phyloP scores from a whole-genome alignment of 305 asterid species.

The Caryopteris hybrid region DNA sequence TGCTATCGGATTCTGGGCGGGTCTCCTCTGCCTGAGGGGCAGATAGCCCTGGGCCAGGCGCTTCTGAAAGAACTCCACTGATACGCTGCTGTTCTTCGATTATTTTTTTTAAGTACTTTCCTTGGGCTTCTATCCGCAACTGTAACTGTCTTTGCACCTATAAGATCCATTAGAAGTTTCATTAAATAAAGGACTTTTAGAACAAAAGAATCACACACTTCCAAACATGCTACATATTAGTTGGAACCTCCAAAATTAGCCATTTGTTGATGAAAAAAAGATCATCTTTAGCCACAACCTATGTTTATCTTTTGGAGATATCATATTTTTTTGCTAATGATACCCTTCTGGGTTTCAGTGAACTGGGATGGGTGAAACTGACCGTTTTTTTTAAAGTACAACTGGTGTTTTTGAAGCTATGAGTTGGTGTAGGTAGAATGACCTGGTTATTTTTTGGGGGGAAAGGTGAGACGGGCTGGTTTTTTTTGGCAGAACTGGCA shows the following conservation, averaged over 20 bases:
- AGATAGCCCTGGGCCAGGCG: conserved; percentile 43
- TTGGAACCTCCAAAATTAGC: background rate
- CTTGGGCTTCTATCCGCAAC: conserved; percentile 95
- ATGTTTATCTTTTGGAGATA: too few species aligned
- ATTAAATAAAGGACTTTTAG: background rate
- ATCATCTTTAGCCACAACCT: background rate
- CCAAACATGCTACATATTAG: background rate
- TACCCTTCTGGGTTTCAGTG: background rate
- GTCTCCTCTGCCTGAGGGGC: conserved; percentile 36
- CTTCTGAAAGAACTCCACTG: conserved; percentile 67
- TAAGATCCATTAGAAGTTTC: background rate
- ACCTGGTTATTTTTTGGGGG: too few species aligned
- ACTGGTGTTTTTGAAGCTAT: too few species aligned
- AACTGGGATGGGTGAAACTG: too few species aligned
- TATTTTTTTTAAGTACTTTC: conserved; percentile 89
- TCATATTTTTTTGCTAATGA: too few species aligned
- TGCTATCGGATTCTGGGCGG: conserved; percentile 48
- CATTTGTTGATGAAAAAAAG: background rate
- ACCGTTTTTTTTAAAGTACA: too few species aligned
- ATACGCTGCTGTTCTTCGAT: conserved; percentile 93
- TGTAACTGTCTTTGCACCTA: conserved; percentile 99
- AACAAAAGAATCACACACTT: conserved; percentile 2
- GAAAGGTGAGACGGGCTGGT: background rate
- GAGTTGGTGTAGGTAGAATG: too few species aligned
- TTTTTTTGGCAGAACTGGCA: too few species aligned